Conservation (phyloP, 2,329 filamentous ascomycete genomes). For the Penicillium sp. region DNA sequence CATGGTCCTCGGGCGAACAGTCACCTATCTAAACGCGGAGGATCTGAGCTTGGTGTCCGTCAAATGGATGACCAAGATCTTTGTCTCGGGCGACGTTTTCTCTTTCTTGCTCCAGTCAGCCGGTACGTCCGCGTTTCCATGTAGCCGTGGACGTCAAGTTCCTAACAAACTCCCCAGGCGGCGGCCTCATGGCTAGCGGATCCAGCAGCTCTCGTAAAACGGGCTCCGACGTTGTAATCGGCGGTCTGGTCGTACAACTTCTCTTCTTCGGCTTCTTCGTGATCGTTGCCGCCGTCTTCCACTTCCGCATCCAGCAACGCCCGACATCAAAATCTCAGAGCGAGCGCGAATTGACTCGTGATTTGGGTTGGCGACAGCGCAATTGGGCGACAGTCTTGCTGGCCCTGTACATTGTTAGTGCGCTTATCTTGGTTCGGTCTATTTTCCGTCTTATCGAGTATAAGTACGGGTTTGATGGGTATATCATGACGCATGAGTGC, state of each 20-base stretch:
- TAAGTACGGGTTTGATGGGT: constrained; percentile 26
- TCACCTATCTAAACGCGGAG: constrained; percentile 35
- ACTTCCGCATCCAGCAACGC: constrained; percentile 40
- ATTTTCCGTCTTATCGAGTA: constrained; percentile 33
- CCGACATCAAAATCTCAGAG: constrained; percentile 13
- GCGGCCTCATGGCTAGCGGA: constrained; percentile 29
- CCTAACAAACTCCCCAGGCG: constrained; percentile 18
- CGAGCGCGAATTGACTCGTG: constrained; percentile 6
- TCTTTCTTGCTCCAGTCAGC: constrained; percentile 33
- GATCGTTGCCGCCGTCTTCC: constrained; percentile 50
- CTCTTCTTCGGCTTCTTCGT: constrained; percentile 59
- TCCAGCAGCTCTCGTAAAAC: constrained; percentile 12
- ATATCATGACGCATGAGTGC: constrained; percentile 27
- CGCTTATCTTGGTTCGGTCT: constrained; percentile 27
- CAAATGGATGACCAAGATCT: constrained; percentile 40
- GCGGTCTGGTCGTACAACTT: constrained; percentile 58
- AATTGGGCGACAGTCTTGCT: constrained; percentile 20
- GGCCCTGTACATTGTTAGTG: constrained; percentile 19
- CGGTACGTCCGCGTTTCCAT: constrained; percentile 12
- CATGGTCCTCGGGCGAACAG: constrained; percentile 40
- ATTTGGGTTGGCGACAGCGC: constrained; percentile 17
- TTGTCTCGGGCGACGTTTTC: constrained; percentile 34
- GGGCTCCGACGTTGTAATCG: constrained; percentile 49
- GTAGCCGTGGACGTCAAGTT: neutral
- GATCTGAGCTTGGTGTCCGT: constrained; percentile 29